Conservation (phyloP, 106 monocot genomes). For the Dendrobium chrysotoxum region DNA sequence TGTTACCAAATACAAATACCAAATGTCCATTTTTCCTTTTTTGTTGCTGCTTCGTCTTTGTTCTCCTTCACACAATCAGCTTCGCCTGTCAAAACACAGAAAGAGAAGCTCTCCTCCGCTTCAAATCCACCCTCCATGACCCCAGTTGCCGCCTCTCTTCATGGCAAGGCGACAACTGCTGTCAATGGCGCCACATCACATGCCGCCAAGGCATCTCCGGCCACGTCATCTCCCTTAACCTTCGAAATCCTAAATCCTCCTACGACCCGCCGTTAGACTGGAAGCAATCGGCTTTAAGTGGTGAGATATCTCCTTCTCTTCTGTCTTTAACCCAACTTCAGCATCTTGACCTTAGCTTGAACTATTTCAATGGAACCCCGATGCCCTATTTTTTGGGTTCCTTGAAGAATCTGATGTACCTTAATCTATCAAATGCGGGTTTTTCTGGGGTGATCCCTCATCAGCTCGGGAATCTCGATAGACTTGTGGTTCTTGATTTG, state of each 20-base stretch:
- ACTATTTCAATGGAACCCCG: conserved; percentile 14
- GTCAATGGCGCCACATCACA: conserved; percentile 26
- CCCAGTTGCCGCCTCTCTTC: conserved; percentile 15
- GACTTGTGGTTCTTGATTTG: neutral
- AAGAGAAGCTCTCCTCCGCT: conserved; percentile 17
- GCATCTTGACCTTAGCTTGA: conserved; percentile 29
- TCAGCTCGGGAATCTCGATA: conserved; percentile 17
- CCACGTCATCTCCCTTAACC: conserved; percentile 14
- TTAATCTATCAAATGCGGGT: conserved; percentile 17
- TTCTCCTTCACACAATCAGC: too few relatives aligned
- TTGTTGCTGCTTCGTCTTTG: too few relatives aligned
- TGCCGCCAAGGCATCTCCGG: conserved; percentile 20
- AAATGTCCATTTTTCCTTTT: too few relatives aligned
- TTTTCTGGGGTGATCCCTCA: conserved; percentile 16
- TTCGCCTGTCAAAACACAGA: neutral
- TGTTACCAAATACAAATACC: too few relatives aligned
- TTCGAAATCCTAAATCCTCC: conserved; percentile 6
- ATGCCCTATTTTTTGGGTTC: conserved; percentile 34
- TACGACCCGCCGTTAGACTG: neutral
- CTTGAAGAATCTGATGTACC: conserved; percentile 10
- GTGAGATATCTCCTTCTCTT: conserved; percentile 22
- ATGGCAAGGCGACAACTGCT: conserved; percentile 33
- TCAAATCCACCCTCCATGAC: conserved; percentile 7
- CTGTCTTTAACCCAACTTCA: conserved; percentile 9
- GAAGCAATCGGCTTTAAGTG: conserved; percentile 8